Conservation (phyloP, 495 filamentous ascomycete genomes). For the Annulohypoxylon moriforme region DNA sequence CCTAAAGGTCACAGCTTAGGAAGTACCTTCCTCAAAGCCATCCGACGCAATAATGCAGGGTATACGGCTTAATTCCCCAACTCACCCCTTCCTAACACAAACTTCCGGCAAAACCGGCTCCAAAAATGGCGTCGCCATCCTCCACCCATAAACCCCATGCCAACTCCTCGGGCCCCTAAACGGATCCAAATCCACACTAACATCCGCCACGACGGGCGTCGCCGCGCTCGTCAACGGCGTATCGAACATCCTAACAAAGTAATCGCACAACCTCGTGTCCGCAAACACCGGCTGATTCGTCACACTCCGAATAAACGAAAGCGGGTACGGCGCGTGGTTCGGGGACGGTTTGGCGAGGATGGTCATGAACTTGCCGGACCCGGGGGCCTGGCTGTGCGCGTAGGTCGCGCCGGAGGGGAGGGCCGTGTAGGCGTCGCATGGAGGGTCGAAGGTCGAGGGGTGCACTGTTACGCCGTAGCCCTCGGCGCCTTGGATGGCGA, state of each 20-base stretch:
- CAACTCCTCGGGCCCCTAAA: constrained; percentile 35
- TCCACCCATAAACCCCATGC: constrained; percentile 51
- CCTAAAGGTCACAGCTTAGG: no score
- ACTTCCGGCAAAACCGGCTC: constrained; percentile 37
- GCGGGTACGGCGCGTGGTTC: constrained; percentile 45
- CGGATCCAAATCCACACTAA: constrained; percentile 47
- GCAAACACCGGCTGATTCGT: constrained; percentile 60
- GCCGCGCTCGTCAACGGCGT: constrained; percentile 48
- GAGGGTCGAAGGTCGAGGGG: constrained; percentile 51
- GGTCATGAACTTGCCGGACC: constrained; percentile 41
- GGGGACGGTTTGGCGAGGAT: constrained; percentile 26
- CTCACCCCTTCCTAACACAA: constrained; percentile 3
- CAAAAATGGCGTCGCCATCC: constrained; percentile 56
- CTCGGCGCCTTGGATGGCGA: constrained; percentile 52
- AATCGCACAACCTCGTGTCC: constrained; percentile 51
- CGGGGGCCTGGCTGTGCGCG: constrained; percentile 30
- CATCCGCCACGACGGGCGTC: constrained; percentile 46
- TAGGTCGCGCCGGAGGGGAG: constrained; percentile 47
- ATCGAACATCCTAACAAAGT: constrained; percentile 56
- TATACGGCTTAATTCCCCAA: background rate
- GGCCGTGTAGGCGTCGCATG: constrained; percentile 52
- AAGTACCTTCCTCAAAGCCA: no score
- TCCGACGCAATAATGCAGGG: background rate
- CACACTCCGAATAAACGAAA: constrained; percentile 54
- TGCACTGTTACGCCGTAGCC: constrained; percentile 54